Evolutionary conservation across 2,329 filamentous ascomycete species (phyloP).

Genomic region (Colletotrichum sp.): DNA sequence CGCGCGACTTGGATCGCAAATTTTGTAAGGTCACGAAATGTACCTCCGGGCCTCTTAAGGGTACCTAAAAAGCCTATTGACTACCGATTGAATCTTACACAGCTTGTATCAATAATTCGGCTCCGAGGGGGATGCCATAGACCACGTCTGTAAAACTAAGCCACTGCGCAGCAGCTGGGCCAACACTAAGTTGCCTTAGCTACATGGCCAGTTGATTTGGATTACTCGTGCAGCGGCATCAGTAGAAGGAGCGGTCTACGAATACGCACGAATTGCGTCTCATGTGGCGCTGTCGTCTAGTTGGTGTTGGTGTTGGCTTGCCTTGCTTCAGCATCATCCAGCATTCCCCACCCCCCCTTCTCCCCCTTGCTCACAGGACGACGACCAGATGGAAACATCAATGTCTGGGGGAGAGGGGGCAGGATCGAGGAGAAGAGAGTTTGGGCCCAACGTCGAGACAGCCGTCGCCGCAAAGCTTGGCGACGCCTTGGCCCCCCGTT

Average conservation of each 20-base stretch:
- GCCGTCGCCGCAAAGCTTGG: slow-evolving; percentile 22
- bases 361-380: not conserved
- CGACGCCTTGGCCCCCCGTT: not conserved
- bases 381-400: not conserved
- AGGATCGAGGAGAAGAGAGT: not conserved
- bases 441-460: slow-evolving; percentile 20
- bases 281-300: not conserved
- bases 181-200: not conserved
- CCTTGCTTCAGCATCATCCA: not conserved
- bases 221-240: not conserved
- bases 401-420: not conserved
- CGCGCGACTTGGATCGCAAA: not conserved
- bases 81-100: not conserved
- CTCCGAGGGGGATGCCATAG: not conserved
- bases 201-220: not conserved
- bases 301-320: not conserved
- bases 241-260: not conserved
- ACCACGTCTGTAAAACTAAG: not conserved
- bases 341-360: not conserved
- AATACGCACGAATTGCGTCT: not conserved
- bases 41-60: not conserved
- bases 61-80: not conserved
- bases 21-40: not conserved
- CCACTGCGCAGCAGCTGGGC: not conserved
- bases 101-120: not conserved